Evolutionary conservation across 805 yeast genomes (phyloP).

Genomic region (Ogataea naganishii): DNA sequence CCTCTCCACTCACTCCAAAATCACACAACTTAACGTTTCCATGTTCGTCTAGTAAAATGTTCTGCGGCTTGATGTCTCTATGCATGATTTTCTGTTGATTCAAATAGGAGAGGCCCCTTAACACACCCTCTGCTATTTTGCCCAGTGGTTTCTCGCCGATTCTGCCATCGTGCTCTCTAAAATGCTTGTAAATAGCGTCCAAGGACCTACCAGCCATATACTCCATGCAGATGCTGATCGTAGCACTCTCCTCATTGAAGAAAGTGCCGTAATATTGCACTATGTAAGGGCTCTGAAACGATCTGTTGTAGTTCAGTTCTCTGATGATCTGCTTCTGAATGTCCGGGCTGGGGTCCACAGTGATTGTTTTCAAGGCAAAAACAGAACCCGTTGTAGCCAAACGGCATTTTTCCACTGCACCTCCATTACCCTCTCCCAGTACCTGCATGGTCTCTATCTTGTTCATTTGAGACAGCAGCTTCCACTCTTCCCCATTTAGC

Average conservation of each 20-base stretch:
- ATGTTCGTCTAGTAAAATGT: slow-evolving; percentile 61
- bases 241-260: slow-evolving; percentile 62
- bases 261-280: slow-evolving; percentile 93
- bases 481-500: slow-evolving; percentile 73
- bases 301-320: slow-evolving; percentile 80
- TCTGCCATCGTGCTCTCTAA: slow-evolving; percentile 67
- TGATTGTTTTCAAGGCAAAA: slow-evolving; percentile 76
- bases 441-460: slow-evolving; percentile 61
- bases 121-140: slow-evolving; percentile 77
- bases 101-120: slow-evolving; percentile 77
- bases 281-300: slow-evolving; percentile 75
- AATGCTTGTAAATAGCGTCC: slow-evolving; percentile 82
- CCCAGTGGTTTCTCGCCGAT: slow-evolving; percentile 92
- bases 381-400: slow-evolving; percentile 49
- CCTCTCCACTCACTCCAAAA: slow-evolving; percentile 97
- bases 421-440: slow-evolving; percentile 94
- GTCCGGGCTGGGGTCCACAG: slow-evolving; percentile 74
- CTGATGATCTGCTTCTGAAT: slow-evolving; percentile 84
- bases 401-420: slow-evolving; percentile 75
- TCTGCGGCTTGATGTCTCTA: slow-evolving; percentile 94
- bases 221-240: slow-evolving; percentile 94
- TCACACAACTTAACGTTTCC: slow-evolving; percentile 94
- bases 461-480: slow-evolving; percentile 42
- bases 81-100: slow-evolving; percentile 87
- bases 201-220: slow-evolving; percentile 90